Evolutionary conservation across 768 basidiomycete species (phyloP).

Genomic region (Tylopilus felleus): DNA sequence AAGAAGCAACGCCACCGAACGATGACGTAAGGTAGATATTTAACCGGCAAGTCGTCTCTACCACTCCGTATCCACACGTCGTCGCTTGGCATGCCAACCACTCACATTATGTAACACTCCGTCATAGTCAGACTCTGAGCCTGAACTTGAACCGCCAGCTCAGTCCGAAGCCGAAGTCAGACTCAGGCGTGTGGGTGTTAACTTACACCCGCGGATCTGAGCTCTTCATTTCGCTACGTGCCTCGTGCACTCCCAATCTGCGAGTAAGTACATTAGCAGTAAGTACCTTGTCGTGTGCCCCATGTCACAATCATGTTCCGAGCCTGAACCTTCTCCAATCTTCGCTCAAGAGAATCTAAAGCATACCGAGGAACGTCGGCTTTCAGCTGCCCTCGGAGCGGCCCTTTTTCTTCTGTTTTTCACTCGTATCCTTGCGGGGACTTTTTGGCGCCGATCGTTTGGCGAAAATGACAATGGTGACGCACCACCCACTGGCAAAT

Average conservation of each 20-base stretch:
- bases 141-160: constrained; percentile 10
- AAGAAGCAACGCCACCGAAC: constrained; percentile 20
- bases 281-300: constrained; percentile 9
- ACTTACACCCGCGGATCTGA: constrained; percentile 34
- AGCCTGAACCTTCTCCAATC: constrained; percentile 1
- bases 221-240: constrained; percentile 18
- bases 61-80: background rate
- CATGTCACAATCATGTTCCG: background rate
- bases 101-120: background rate
- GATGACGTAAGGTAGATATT: constrained; percentile 25
- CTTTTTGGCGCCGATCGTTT: constrained; percentile 1
- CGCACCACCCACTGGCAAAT: constrained; percentile 6
- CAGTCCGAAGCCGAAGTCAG: constrained; percentile 17
- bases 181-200: constrained; percentile 9
- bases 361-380: background rate
- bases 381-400: background rate
- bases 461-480: constrained; percentile 7
- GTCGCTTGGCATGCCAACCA: background rate
- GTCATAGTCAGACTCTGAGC: background rate
- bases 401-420: background rate
- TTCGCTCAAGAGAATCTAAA: background rate
- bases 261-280: background rate
- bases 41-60: background rate
- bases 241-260: constrained; percentile 24
- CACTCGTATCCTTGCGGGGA: background rate